Evolutionary conservation across 2,329 filamentous ascomycete species (phyloP), one percentile per base, ranked within the genome.

Genomic region (Sporothrix variecibatus): DNA sequence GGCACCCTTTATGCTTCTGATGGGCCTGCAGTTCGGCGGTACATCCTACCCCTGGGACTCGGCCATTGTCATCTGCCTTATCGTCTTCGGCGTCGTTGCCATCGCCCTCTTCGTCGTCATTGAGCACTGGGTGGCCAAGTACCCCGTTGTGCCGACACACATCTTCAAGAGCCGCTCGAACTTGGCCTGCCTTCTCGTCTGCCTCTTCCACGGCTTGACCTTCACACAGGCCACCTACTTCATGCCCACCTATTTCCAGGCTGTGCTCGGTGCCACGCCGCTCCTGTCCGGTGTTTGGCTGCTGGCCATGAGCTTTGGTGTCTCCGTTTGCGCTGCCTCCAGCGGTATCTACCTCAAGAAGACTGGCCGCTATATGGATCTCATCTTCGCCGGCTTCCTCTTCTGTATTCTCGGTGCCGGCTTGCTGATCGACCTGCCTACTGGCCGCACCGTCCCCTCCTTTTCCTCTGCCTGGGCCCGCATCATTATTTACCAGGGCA

Each of bases 211-310:
- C 75, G 83, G 82, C 0, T 83, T 90, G 78, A 87, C 89, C 46
- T 92, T 92, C 80, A 91, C 92, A 56, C 88, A 87, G 0, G 86
- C 86, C 0, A 88, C 90, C 69, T 94, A 93, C 81, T 94, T 92
- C 78, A 84, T 94, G 34, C 93, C 93, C 0, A 85, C 94, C 0
- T 94, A 91, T 81, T 91, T 93, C 75, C 93, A 95, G 79, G 87
- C 90, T 2, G 91, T 91, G 0, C 86, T 91, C 1, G 86, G 86
- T 70, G 88, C 88, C 1, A 86, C 86, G 0, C 89, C 91, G 0
- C 82, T 92, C 46, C 83, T 84, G n/a, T 92, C 89, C 0, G 87
- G 87, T 3, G 79, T 91, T 0, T 86, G 68, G 31, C 56, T 76
- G 53, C 78, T 77, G 17, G 51, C 75, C 46, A 17, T 64, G 62